Percentiles rank a stretch among this genome's conserved stretches.
Conservation (phyloP, 371 early-diverging fungal species). For the Circinella umbellata region DNA sequence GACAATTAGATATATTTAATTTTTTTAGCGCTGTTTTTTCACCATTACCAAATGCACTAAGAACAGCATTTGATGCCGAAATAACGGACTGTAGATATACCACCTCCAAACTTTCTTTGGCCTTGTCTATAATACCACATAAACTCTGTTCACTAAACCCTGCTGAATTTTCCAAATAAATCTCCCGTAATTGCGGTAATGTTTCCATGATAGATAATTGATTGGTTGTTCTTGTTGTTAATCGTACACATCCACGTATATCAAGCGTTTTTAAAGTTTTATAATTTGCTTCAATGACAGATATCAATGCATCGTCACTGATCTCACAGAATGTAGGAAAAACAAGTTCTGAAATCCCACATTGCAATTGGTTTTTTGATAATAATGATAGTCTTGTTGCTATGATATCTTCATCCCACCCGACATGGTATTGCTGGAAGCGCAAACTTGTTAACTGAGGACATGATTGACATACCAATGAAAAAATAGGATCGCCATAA, state of each 20-base stretch:
- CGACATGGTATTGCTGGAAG: background rate
- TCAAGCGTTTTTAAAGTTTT: constrained; percentile 8
- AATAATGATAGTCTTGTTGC: background rate
- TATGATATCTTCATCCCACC: background rate
- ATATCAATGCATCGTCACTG: background rate
- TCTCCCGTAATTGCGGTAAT: constrained; percentile 5
- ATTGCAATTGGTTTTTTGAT: background rate
- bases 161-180: constrained; percentile 5
- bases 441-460: constrained; percentile 3
- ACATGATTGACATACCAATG: constrained; percentile 7
- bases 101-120: constrained; percentile 4
- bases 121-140: constrained; percentile 4
- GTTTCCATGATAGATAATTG: background rate
- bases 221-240: background rate
- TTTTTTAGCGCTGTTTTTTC: constrained; percentile 1
- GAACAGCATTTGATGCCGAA: constrained; percentile 23
- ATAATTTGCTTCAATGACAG: constrained; percentile 6
- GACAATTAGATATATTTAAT: constrained; percentile 33
- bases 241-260: constrained; percentile 11
- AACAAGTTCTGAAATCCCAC: constrained; percentile 7
- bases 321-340: constrained; percentile 14
- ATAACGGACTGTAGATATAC: constrained; percentile 9
- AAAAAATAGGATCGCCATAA: constrained; percentile 11
- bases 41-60: constrained; percentile 16
- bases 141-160: constrained; percentile 7